Evolutionary conservation across 2,329 filamentous ascomycete genomes (phyloP), one percentile per base, ranked within the genome.

Genomic region (Colletotrichum sansevieriae): DNA sequence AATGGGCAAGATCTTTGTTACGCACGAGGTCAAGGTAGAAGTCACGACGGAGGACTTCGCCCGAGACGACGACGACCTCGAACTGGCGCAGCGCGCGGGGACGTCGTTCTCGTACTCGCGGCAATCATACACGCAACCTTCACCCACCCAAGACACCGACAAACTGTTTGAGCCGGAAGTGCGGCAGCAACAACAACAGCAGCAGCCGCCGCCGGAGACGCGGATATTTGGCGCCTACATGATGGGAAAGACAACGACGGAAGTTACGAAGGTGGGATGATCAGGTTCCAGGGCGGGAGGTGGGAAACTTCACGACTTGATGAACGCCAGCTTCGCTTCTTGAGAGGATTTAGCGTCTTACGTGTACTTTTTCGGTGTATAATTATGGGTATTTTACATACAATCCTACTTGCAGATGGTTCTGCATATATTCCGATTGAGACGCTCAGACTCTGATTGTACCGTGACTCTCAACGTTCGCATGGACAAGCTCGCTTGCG

Each of bases 1-100:
- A 8, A 65, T 79, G 43, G 75, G 73, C 52, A 72, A 65, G 35
- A 79, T 80, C 68, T 78, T 79, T 59, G 76, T 80, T 7, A 80
- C 78, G 20, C 76, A 75, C 29, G 78, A 80, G 58, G 75, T 80
- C 33, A 68, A 74, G 25, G 60, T 76, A 25, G 63, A 72, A 18
- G 60, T 76, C 22, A 68, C 65, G 1, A 68, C 65, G 1, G 65
- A 68, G 20, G 52, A 35, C 10, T 9, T 56, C 10, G 47, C 25
- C 11, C 62, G 46, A 55, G 65, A 65, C 12, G 39, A 65, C 11
- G 65, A 68, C 46, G 61, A 68, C 39, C 18, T 65, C 39, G 55
- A 68, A 35, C 18, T 56, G 5, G n/a, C 44, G 1, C 29, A 35
- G 15, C n/a, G 52, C 7, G 49, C 20, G 8, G 47, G 61, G 7